phyloP scores from a whole-genome alignment of 2,329 filamentous ascomycete genomes.

The Akanthomyces muscarius region DNA sequence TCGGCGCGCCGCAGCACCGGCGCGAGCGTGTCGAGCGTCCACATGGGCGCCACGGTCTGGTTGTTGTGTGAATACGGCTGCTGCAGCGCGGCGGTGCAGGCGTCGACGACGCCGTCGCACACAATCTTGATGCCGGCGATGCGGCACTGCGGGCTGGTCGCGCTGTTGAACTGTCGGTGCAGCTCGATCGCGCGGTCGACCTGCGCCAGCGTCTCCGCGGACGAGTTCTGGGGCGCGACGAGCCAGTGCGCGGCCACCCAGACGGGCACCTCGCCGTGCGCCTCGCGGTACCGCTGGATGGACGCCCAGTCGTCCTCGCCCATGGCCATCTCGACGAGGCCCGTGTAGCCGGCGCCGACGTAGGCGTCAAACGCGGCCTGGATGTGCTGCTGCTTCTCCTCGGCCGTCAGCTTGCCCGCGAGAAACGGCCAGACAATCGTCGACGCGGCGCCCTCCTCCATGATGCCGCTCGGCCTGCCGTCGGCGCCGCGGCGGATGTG shows the following conservation, averaged over 20 bases:
- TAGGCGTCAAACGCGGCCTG: slow-evolving; percentile 43
- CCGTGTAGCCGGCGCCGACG: slow-evolving; percentile 43
- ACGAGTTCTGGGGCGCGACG: slow-evolving; percentile 34
- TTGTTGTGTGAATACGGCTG: slow-evolving; percentile 52
- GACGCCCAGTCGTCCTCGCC: slow-evolving; percentile 44
- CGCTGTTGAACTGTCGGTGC: slow-evolving; percentile 26
- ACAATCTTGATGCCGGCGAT: slow-evolving; percentile 61
- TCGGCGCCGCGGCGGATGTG: slow-evolving; percentile 39
- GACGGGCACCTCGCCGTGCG: slow-evolving; percentile 33
- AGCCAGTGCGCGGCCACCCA: slow-evolving; percentile 48
- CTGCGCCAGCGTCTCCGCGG: slow-evolving; percentile 35
- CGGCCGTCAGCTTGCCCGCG: slow-evolving; percentile 34
- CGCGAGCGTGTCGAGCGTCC: slow-evolving; percentile 48
- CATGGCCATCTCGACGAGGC: slow-evolving; percentile 52
- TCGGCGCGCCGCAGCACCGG: slow-evolving; percentile 52
- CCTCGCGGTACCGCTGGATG: slow-evolving; percentile 33
- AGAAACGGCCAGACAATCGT: slow-evolving; percentile 47
- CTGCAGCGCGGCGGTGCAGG: slow-evolving; percentile 55
- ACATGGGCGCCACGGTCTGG: slow-evolving; percentile 45
- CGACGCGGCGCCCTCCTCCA: slow-evolving; percentile 43
- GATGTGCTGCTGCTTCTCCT: slow-evolving; percentile 40
- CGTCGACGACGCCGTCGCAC: slow-evolving; percentile 60
- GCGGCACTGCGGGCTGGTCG: slow-evolving; percentile 38
- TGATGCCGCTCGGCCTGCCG: slow-evolving; percentile 42
- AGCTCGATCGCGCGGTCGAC: slow-evolving; percentile 44